Evolutionary conservation across 768 basidiomycete genomes (phyloP).

Genomic region (Xerocomus spinulosus): DNA sequence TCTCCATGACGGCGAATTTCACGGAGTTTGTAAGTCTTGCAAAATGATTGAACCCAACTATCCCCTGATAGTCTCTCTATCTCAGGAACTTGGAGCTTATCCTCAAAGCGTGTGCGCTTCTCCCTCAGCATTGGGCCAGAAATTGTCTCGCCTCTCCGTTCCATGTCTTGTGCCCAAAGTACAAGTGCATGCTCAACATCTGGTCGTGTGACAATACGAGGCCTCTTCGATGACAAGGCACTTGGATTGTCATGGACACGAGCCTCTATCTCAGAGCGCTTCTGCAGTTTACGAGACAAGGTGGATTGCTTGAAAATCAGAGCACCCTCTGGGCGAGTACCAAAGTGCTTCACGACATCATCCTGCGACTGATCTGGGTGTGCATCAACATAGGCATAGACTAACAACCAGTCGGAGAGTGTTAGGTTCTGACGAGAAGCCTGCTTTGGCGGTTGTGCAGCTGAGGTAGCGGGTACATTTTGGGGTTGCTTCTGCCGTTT

Average conservation of each 20-base stretch:
- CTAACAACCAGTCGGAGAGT: not conserved
- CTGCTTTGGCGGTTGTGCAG: not conserved
- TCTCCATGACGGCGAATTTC: conserved; percentile 13
- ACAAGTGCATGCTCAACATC: conserved; percentile 32
- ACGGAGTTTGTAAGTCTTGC: not conserved
- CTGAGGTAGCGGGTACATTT: not conserved
- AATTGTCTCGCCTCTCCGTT: conserved; percentile 22
- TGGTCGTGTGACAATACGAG: conserved; percentile 28
- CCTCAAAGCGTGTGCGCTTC: conserved; percentile 21
- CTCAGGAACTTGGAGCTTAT: conserved; percentile 26
- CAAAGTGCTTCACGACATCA: not conserved
- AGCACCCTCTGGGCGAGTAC: not conserved
- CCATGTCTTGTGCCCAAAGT: conserved; percentile 32
- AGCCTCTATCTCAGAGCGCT: not conserved
- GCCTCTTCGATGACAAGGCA: not conserved
- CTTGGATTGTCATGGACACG: not conserved
- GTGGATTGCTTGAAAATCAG: not conserved
- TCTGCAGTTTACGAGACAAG: not conserved
- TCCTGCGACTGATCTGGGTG: not conserved
- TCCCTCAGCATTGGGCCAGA: conserved; percentile 5
- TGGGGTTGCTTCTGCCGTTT: not conserved
- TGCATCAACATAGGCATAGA: not conserved
- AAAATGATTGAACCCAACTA: conserved; percentile 1
- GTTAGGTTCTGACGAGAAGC: not conserved
- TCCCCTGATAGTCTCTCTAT: conserved; percentile 9